phyloP scores from a whole-genome alignment of 805 yeast species.

The Myxozyma nipponensis region DNA sequence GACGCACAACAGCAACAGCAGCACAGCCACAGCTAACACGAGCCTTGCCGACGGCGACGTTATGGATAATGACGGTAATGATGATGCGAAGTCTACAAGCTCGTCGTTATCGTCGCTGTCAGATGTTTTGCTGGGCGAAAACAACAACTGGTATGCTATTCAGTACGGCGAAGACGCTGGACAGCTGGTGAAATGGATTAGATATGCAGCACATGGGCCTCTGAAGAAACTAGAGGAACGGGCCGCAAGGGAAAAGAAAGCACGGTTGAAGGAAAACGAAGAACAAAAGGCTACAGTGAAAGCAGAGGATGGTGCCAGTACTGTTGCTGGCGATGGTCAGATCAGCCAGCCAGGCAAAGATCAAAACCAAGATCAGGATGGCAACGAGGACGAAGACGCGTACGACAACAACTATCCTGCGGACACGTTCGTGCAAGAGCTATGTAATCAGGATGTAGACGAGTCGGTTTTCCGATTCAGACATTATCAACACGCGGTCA shows the following conservation, averaged over 20 bases:
- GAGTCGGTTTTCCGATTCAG: background rate
- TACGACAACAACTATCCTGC: background rate
- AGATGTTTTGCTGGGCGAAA: constrained; percentile 18
- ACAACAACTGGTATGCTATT: constrained; percentile 25
- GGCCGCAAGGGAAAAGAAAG: too few species aligned
- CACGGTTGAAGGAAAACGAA: too few species aligned
- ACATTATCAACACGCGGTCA: constrained; percentile 2
- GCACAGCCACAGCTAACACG: constrained; percentile 3
- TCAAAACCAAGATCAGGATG: constrained; percentile 1
- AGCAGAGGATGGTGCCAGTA: too few species aligned
- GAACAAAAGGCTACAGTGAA: constrained; percentile 1
- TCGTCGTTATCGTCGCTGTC: constrained; percentile 21
- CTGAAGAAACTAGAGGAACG: background rate
- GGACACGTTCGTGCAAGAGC: constrained; percentile 18
- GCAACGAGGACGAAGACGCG: constrained; percentile 3
- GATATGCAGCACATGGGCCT: constrained; percentile 5
- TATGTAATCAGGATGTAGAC: constrained; percentile 1
- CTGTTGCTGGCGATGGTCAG: too few species aligned
- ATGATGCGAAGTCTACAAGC: constrained; percentile 12
- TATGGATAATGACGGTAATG: background rate
- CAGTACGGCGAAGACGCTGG: constrained; percentile 17
- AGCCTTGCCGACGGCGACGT: background rate
- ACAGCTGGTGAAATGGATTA: constrained; percentile 21
- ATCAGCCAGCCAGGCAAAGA: too few species aligned
- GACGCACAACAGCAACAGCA: background rate